A percentile compares a stretch with the other conserved stretches of the same genome.
phyloP scores from a whole-genome alignment of 768 basidiomycete genomes.

The Hygrophoropsis aurantiaca region DNA sequence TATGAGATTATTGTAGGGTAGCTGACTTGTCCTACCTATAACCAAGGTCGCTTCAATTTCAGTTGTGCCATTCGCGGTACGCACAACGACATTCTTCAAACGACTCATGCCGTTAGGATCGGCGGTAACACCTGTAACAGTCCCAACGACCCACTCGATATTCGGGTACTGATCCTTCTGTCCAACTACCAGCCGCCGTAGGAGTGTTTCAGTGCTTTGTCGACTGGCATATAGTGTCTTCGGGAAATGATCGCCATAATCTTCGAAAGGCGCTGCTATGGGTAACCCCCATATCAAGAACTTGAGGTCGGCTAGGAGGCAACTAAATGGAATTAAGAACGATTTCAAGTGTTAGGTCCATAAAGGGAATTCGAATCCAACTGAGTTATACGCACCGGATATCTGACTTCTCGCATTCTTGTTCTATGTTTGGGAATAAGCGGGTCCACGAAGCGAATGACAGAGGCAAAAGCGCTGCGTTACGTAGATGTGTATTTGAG shows the following conservation, averaged over 20 bases:
- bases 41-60: constrained; percentile 18
- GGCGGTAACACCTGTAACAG: constrained; percentile 23
- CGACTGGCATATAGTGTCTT: constrained; percentile 20
- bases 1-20: background rate
- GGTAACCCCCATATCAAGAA: constrained; percentile 10
- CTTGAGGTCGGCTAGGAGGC: constrained; percentile 16
- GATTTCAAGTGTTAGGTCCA: too few relatives aligned
- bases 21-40: constrained; percentile 17
- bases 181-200: constrained; percentile 25
- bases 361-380: too few relatives aligned
- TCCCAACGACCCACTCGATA: constrained; percentile 24
- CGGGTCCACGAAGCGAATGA: constrained; percentile 10
- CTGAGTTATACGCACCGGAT: constrained; percentile 14
- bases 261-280: constrained; percentile 8
- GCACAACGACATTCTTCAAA: constrained; percentile 14
- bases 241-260: constrained; percentile 12
- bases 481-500: too few relatives aligned
- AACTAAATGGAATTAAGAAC: too few relatives aligned
- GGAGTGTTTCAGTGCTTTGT: constrained; percentile 27
- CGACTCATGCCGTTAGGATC: constrained; percentile 11
- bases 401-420: constrained; percentile 14
- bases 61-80: constrained; percentile 9
- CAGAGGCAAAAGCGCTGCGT: constrained; percentile 14
- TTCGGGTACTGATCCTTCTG: constrained; percentile 11
- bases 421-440: constrained; percentile 19